Evolutionary conservation across 2,329 filamentous ascomycete species (phyloP).

Genomic region (Thyridium curvatum): DNA sequence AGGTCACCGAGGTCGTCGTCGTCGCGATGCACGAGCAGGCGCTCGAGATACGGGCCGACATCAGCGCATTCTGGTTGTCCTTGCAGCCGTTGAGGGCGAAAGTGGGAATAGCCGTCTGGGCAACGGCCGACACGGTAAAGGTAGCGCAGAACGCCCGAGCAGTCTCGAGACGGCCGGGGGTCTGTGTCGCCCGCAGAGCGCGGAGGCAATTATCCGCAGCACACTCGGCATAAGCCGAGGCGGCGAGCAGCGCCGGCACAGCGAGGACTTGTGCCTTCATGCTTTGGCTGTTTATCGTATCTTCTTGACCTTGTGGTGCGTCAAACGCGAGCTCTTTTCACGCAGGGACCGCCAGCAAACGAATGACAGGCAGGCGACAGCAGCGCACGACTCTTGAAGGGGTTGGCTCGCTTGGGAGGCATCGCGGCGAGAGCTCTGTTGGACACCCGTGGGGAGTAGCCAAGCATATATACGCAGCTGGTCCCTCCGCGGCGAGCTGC

Average conservation of each 20-base stretch:
- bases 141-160: constrained; percentile 24
- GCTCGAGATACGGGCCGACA: constrained; percentile 12
- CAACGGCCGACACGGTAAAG: constrained; percentile 10
- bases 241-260: constrained; percentile 2
- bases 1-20: constrained; percentile 1
- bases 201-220: constrained; percentile 29
- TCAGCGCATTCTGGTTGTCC: constrained; percentile 10
- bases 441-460: too few relatives aligned
- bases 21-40: constrained; percentile 15
- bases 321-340: too few relatives aligned
- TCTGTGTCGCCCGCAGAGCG: constrained; percentile 24
- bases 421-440: too few relatives aligned
- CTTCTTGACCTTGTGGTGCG: too few relatives aligned
- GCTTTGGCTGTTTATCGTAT: too few relatives aligned
- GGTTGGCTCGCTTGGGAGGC: too few relatives aligned
- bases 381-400: too few relatives aligned
- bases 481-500: too few relatives aligned
- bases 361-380: too few relatives aligned
- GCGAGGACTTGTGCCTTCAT: constrained; percentile 1
- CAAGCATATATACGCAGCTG: too few relatives aligned
- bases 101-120: constrained; percentile 10
- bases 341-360: too few relatives aligned
- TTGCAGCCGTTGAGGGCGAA: constrained; percentile 13
- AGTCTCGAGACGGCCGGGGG: constrained; percentile 21
- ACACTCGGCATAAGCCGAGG: constrained; percentile 12